Evolutionary conservation across 306 rosid genomes (phyloP), one percentile per base, ranked within the genome.

Genomic region (Spatholobus suberectus): DNA sequence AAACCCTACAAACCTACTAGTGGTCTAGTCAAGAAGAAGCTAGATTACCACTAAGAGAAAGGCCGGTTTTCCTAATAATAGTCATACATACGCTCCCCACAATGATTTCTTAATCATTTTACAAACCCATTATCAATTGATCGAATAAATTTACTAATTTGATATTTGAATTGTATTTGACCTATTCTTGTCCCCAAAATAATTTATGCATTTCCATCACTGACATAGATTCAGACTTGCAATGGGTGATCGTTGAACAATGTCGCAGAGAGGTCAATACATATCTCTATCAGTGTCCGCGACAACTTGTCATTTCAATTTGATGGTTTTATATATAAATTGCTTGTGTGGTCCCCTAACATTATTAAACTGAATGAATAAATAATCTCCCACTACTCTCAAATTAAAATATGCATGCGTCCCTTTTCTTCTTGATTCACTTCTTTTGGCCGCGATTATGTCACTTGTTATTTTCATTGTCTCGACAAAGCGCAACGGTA

Each of bases 251-350:
- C n/a, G 40, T 32, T 2, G 41, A 74, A 54, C 78, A 34, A 52
- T 54, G 6, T 29, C 14, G 10, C 32, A 54, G 62, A 73, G 63
- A 52, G 67, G 78, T 74, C 51, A 52, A 74, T 29, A 37, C 32
- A 73, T 12, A 69, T 69, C 63, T 34, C 67, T 20, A 74, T 74
- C 65, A 54, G 14, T 74, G 66, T 20, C 12, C 23, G 1, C 37
- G 78, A 74, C 51, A 73, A 73, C 63, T 52, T 52, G 78, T 54
- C 67, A 34, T 38, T 23, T 35, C 35, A 11, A 54, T n/a, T 73
- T 49, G 32, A 52, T 32, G 3, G 26, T 49, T 29, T 20, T 17
- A 49, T 47, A 3, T 10, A 71, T 27, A 29, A 73, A 49, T 7
- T 13, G 32, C 0, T 4, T 8, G 77, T 8, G 24, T 73, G 65